These are phyloP conservation scores for Edhazardia aedis DNA, from an alignment of 371 early-diverging fungal genomes.

Conservation along the genomic window DNA sequence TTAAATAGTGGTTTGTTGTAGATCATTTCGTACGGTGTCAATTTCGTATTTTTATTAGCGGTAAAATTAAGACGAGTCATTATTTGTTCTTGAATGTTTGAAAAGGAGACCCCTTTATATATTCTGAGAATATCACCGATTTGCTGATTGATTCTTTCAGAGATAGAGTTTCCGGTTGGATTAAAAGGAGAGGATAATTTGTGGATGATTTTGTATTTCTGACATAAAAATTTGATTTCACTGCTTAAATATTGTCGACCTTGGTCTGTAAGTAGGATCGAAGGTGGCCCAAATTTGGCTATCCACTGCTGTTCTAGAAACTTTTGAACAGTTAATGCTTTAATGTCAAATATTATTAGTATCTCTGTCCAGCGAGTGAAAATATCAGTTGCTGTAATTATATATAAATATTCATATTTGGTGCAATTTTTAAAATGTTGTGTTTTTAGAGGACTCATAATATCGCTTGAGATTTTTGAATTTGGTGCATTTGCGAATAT, in stretches of 20 bases:
- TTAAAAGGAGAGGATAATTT: neutral
- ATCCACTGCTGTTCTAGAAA: conserved; percentile 1
- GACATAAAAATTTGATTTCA: neutral
- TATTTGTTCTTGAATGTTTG: too few species aligned
- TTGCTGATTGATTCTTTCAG: conserved; percentile 1
- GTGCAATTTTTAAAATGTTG: neutral
- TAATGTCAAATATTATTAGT: neutral
- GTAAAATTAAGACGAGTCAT: too few species aligned
- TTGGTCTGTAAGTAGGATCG: conserved; percentile 2
- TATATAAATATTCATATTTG: neutral
- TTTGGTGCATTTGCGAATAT: neutral
- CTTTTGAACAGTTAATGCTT: neutral
- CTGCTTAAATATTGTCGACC: conserved; percentile 11
- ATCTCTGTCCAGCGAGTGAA: neutral
- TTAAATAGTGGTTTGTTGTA: too few species aligned
- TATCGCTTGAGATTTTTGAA: neutral
- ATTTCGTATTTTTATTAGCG: too few species aligned
- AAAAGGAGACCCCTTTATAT: too few species aligned
- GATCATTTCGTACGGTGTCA: too few species aligned
- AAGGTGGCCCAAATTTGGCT: neutral
- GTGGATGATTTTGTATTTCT: neutral
- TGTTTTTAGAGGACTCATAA: neutral
- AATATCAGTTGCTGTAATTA: neutral
- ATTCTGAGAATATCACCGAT: neutral
- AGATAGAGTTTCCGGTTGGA: conserved; percentile 7